Conservation (phyloP, 345 rosid species). For the Arabidopsis arenosa region DNA sequence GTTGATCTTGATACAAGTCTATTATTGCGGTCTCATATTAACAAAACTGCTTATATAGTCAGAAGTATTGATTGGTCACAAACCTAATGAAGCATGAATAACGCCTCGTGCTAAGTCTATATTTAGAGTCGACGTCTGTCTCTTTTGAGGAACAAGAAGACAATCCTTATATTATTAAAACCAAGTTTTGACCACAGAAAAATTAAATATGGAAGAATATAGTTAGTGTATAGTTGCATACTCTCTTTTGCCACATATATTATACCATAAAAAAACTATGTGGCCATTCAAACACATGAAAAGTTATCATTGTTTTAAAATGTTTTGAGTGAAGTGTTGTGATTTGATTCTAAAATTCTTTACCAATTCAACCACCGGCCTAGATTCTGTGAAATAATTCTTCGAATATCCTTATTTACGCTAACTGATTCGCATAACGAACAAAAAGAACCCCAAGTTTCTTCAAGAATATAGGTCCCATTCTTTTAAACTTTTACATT, state of each 20-base stretch:
- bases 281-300: conserved; percentile 29
- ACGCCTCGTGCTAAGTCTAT: background rate
- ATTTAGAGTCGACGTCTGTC: background rate
- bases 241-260: background rate
- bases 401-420: conserved; percentile 36
- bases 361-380: conserved; percentile 15
- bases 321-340: conserved; percentile 25
- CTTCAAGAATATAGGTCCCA: background rate
- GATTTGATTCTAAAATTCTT: background rate
- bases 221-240: background rate
- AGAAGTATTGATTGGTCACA: background rate
- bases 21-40: too few relatives aligned
- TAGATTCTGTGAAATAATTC: conserved; percentile 10
- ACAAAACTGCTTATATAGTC: background rate
- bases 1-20: too few relatives aligned
- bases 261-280: background rate
- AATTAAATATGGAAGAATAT: background rate
- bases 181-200: conserved; percentile 3
- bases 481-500: background rate
- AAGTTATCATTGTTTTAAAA: background rate
- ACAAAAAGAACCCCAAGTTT: conserved; percentile 2
- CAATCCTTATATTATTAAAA: background rate
- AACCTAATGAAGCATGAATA: conserved; percentile 23
- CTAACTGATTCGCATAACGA: conserved; percentile 16
- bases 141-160: background rate